phyloP scores from a whole-genome alignment of 176 grass and related monocot species.

The Hsuehochloa calcarea region DNA sequence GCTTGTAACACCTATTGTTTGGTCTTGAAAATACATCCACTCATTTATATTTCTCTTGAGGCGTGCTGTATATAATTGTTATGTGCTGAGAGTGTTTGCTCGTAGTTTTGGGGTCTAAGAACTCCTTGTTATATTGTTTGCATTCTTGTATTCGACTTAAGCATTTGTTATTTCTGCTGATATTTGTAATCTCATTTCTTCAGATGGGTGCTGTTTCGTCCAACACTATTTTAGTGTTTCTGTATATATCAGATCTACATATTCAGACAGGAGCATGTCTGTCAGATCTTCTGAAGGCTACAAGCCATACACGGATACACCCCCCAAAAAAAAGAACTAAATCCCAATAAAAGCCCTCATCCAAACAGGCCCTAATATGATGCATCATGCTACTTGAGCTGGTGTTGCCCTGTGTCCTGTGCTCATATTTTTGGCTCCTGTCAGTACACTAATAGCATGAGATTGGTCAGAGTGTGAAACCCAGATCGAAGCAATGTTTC shows the following conservation, averaged over 20 bases:
- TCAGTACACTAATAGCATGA: neutral
- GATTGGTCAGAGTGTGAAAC: neutral
- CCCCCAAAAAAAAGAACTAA: neutral
- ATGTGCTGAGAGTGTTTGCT: neutral
- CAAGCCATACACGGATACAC: neutral
- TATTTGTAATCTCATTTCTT: no score
- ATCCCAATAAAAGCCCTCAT: no score
- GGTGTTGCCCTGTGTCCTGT: no score
- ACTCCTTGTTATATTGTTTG: no score
- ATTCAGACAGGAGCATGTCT: neutral
- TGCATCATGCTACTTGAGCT: neutral
- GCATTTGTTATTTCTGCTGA: neutral
- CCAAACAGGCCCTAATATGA: no score
- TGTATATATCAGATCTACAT: no score
- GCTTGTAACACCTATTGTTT: neutral
- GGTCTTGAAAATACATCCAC: neutral
- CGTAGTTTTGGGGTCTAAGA: neutral
- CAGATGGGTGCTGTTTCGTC: no score
- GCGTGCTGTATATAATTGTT: neutral
- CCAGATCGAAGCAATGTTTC: no score
- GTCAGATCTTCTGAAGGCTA: neutral
- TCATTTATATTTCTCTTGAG: neutral
- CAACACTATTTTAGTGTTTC: neutral
- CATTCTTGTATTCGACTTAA: neutral
- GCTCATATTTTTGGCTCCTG: neutral